Conservation (phyloP, 1,284 basidiomycete genomes). For the Xerocomus minutiporus region DNA sequence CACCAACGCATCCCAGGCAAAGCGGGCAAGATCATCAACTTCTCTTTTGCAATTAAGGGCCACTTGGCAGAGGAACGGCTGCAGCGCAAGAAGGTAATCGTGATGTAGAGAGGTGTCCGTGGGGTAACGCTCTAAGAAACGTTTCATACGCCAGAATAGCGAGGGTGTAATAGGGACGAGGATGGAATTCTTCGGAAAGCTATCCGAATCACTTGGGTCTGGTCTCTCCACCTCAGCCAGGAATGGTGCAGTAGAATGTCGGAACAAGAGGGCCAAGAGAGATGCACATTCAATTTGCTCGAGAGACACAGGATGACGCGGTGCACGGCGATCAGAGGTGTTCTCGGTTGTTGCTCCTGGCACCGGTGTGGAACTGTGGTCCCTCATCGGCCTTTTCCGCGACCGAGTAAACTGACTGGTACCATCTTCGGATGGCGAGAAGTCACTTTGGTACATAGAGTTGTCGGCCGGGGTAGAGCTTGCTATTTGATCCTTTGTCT, state of each 20-base stretch:
- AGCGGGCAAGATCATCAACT: slow-evolving; percentile 55
- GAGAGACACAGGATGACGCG: slow-evolving; percentile 39
- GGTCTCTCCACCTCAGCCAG: slow-evolving; percentile 35
- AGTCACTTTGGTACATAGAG: slow-evolving; percentile 29
- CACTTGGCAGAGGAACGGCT: slow-evolving; percentile 64
- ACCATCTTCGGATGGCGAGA: slow-evolving; percentile 30
- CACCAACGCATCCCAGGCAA: slow-evolving; percentile 62
- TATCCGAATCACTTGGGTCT: slow-evolving; percentile 20
- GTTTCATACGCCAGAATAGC: slow-evolving; percentile 61
- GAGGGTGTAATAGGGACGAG: slow-evolving; percentile 37
- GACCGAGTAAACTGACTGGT: slow-evolving; percentile 16
- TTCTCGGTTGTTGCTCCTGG: slow-evolving; percentile 16
- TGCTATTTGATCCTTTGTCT: slow-evolving; percentile 21
- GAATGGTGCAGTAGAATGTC: slow-evolving; percentile 54
- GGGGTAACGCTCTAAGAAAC: slow-evolving; percentile 63
- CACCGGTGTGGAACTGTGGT: slow-evolving; percentile 20
- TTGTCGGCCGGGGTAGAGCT: slow-evolving; percentile 22
- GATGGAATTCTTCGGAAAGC: slow-evolving; percentile 19
- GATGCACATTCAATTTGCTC: slow-evolving; percentile 71
- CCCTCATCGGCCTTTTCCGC: slow-evolving; percentile 26
- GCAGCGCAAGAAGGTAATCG: slow-evolving; percentile 66
- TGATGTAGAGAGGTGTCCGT: slow-evolving; percentile 71
- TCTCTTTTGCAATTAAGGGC: slow-evolving; percentile 65
- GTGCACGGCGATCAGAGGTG: slow-evolving; percentile 12
- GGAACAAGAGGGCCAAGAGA: slow-evolving; percentile 64